Evolutionary conservation across 1,139 yeast species (phyloP).

Genomic region (Pichiaceae sp.): DNA sequence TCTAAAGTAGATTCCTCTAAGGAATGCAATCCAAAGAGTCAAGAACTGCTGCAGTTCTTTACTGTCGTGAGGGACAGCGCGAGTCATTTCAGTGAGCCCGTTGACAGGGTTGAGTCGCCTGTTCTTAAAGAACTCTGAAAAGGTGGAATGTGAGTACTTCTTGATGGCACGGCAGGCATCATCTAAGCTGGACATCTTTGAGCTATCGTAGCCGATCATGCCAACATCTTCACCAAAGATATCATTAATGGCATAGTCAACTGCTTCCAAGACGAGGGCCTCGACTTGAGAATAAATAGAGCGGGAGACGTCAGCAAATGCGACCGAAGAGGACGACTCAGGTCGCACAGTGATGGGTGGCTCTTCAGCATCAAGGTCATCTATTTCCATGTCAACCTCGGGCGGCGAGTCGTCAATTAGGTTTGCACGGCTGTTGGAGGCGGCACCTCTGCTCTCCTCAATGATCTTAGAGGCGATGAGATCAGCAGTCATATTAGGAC

Average conservation of each 20-base stretch:
- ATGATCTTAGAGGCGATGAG: conserved; percentile 45
- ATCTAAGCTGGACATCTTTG: conserved; percentile 26
- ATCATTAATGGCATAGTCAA: conserved; percentile 43
- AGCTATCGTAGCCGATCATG: conserved; percentile 38
- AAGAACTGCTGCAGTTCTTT: conserved; percentile 32
- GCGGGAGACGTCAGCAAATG: conserved; percentile 5
- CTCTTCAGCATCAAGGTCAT: not conserved
- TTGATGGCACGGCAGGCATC: conserved; percentile 37
- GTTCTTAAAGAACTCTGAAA: conserved; percentile 38
- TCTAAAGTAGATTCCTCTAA: conserved; percentile 10
- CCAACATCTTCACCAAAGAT: conserved; percentile 54
- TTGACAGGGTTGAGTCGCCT: conserved; percentile 17
- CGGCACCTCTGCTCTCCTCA: conserved; percentile 31
- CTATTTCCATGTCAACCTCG: conserved; percentile 6
- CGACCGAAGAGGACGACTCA: not conserved
- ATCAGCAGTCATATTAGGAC: conserved; percentile 50
- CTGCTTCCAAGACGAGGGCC: conserved; percentile 34
- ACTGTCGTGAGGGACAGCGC: conserved; percentile 26
- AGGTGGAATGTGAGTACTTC: conserved; percentile 52
- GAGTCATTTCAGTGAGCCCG: conserved; percentile 11
- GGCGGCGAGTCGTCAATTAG: conserved; percentile 6
- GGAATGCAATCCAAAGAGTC: conserved; percentile 39
- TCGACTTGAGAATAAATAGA: conserved; percentile 34
- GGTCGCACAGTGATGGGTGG: not conserved
- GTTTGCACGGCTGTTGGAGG: conserved; percentile 12